Evolutionary conservation across 371 early-diverging fungal species (phyloP), one percentile per base, ranked within the genome.

Genomic region (Basidiobolus meristosporus): DNA sequence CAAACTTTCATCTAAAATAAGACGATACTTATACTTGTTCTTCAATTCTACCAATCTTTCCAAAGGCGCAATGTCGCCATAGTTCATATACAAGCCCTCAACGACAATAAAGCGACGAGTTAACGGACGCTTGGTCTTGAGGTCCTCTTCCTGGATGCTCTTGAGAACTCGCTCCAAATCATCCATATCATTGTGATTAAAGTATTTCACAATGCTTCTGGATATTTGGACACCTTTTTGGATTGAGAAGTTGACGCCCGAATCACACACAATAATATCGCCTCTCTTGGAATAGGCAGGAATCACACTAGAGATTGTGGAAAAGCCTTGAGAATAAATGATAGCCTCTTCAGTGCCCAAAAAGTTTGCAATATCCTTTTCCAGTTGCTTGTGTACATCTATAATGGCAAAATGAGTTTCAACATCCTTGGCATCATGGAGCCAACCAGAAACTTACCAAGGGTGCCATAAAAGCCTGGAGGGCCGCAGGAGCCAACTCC

Each of bases 401-500:
- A 65, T 61, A 11, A n/a, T n/a, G n/a, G n/a, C n/a, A n/a, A n/a
- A n/a, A n/a, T n/a, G n/a, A n/a, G n/a, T 15, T 21, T 2, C 33
- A 42, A 26, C 26, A 21, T 40, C 51, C n/a, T n/a, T n/a, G n/a
- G n/a, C n/a, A n/a, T n/a, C n/a, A n/a, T n/a, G n/a, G n/a, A n/a
- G n/a, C n/a, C n/a, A n/a, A n/a, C n/a, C n/a, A n/a, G n/a, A n/a
- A n/a, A n/a, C n/a, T n/a, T n/a, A 66, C 66, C 75, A 31, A 91
- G 55, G 2, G 99, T 98, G 43, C 99, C 99, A 60, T 98, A 99
- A 56, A 99, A 99, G n/a, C 99, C 99, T 4, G 95, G 85, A 4
- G 99, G 99, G 7, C 90, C 93, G 56, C 99, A 99, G 1, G 98
- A 82, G 16, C 99, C 99, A 26, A 99, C 95, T 40, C 99, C 99